phyloP scores from a whole-genome alignment of 352 stramenopile genomes.

The Blastocystis sp. region DNA sequence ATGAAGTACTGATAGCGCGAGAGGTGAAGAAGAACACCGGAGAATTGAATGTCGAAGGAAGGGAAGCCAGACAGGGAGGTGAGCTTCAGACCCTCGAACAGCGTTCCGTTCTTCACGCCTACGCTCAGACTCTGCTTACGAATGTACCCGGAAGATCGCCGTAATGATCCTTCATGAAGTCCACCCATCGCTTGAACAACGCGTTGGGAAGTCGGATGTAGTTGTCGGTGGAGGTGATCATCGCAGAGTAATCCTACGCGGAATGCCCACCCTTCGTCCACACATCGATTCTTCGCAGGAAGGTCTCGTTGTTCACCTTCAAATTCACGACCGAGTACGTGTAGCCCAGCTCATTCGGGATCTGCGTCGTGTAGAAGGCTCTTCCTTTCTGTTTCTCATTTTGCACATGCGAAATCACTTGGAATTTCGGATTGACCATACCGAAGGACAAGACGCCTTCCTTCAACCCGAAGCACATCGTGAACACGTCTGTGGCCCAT shows the following conservation, averaged over 20 bases:
- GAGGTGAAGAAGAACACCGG: conserved; percentile 49
- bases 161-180: conserved; percentile 32
- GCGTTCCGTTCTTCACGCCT: conserved; percentile 29
- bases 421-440: conserved; percentile 28
- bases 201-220: conserved; percentile 9
- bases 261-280: background rate
- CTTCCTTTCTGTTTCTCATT: background rate
- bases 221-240: conserved; percentile 1
- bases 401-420: background rate
- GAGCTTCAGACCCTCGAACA: conserved; percentile 17
- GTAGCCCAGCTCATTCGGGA: conserved; percentile 37
- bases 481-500: conserved; percentile 47
- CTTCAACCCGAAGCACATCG: conserved; percentile 26
- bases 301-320: conserved; percentile 12
- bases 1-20: conserved; percentile 52
- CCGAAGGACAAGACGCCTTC: conserved; percentile 28
- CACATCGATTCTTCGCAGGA: background rate
- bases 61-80: background rate
- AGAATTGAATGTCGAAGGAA: conserved; percentile 13
- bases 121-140: background rate
- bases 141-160: background rate
- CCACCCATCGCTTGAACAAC: background rate
- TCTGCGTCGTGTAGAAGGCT: conserved; percentile 31
- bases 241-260: background rate
- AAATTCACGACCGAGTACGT: conserved; percentile 40